A percentile compares a stretch with the other conserved stretches of the same genome.
phyloP scores from a whole-genome alignment of 176 grass and related monocot genomes.

The Oryza punctata region DNA sequence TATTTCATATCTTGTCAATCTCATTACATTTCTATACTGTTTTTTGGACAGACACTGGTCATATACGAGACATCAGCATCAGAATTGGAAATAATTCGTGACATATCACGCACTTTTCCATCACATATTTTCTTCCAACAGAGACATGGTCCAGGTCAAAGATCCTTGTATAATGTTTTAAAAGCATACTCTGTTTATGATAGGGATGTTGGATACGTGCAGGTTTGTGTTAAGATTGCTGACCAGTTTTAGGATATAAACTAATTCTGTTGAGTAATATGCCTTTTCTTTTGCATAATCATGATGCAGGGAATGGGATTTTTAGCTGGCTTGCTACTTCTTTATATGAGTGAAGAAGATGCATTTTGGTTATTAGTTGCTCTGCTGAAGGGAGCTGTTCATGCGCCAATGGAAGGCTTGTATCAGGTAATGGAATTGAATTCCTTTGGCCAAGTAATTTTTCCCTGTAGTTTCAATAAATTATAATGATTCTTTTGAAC shows the following conservation, averaged over 20 bases:
- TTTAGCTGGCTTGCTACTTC: conserved; percentile 87
- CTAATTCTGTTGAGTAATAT: conserved; percentile 29
- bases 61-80: conserved; percentile 95
- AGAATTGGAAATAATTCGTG: conserved; percentile 95
- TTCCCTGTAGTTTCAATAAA: neutral
- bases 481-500: neutral
- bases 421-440: conserved; percentile 73
- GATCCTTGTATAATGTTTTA: conserved; percentile 92
- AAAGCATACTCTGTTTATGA: conserved; percentile 98
- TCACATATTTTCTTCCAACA: conserved; percentile 98
- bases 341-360: conserved; percentile 99
- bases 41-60: conserved; percentile 71
- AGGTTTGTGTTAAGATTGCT: conserved; percentile 55
- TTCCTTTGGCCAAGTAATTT: conserved; percentile 9
- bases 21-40: neutral
- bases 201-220: conserved; percentile 95
- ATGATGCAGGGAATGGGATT: conserved; percentile 94
- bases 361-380: conserved; percentile 97
- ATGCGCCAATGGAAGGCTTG: conserved; percentile 96
- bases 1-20: neutral
- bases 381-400: conserved; percentile 94
- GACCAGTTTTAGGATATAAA: neutral
- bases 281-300: conserved; percentile 18
- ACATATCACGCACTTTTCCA: conserved; percentile 98
- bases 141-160: conserved; percentile 95